These are phyloP conservation scores for Rhizopogon vesiculosus DNA, from an alignment of 768 basidiomycete genomes.

Conservation along the genomic window DNA sequence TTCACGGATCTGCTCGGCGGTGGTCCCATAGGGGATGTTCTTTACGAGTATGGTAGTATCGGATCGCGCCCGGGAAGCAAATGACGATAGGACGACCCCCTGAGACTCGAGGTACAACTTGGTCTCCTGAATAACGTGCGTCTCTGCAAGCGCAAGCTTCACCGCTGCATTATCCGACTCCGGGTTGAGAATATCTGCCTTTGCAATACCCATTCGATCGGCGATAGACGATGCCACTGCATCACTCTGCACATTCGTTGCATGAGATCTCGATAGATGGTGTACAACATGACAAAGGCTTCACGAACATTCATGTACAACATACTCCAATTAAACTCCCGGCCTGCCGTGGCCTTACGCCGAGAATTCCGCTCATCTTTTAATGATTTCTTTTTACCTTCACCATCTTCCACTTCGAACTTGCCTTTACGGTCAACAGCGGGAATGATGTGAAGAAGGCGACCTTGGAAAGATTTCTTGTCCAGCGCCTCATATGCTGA, in stretches of 20 bases:
- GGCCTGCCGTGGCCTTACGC: constrained; percentile 63
- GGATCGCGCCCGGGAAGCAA: constrained; percentile 52
- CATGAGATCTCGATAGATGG: constrained; percentile 15
- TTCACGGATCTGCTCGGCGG: constrained; percentile 68
- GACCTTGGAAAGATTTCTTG: constrained; percentile 84
- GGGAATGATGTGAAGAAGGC: constrained; percentile 85
- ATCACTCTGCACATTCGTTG: constrained; percentile 59
- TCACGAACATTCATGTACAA: constrained; percentile 94
- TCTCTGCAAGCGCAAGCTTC: constrained; percentile 94
- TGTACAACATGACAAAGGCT: constrained; percentile 12
- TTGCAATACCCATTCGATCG: constrained; percentile 80
- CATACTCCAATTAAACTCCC: constrained; percentile 90
- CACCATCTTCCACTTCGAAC: constrained; percentile 34
- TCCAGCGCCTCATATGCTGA: constrained; percentile 77
- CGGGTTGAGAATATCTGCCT: constrained; percentile 84
- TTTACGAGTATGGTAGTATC: constrained; percentile 88
- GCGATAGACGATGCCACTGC: constrained; percentile 91
- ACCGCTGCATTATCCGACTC: constrained; percentile 82
- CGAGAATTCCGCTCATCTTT: constrained; percentile 57
- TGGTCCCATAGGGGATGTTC: constrained; percentile 93
- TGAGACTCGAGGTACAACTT: constrained; percentile 83
- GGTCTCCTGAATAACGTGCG: constrained; percentile 93
- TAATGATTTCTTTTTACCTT: constrained; percentile 44
- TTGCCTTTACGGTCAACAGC: constrained; percentile 66
- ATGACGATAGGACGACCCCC: constrained; percentile 60